A percentile compares a stretch with the other conserved stretches of the same genome.
phyloP scores from a whole-genome alignment of 2,329 filamentous ascomycete species.

The Paraconiothyrium brasiliense region DNA sequence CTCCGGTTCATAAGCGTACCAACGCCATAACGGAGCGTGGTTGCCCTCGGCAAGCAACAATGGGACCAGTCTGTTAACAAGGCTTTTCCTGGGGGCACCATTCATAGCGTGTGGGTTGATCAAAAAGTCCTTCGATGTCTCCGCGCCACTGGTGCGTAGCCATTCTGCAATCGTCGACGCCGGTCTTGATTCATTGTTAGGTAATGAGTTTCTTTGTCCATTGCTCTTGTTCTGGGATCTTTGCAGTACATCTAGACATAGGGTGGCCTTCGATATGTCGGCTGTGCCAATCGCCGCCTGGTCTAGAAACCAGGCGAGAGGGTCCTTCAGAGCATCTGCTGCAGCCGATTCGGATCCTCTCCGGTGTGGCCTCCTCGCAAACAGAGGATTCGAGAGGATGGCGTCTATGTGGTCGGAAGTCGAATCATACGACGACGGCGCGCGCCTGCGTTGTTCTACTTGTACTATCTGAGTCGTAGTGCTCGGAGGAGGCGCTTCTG shows the following conservation, averaged over 20 bases:
- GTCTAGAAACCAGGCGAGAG: conserved; percentile 53
- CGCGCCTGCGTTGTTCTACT: conserved; percentile 19
- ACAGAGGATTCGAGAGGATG: conserved; percentile 61
- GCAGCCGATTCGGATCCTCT: conserved; percentile 38
- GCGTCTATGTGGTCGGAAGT: conserved; percentile 60
- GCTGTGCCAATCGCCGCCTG: conserved; percentile 51
- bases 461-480: conserved; percentile 19
- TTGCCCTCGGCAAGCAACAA: conserved; percentile 36
- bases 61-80: conserved; percentile 32
- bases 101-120: conserved; percentile 20
- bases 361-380: conserved; percentile 48
- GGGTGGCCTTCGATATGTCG: conserved; percentile 47
- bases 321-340: conserved; percentile 44
- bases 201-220: conserved; percentile 10
- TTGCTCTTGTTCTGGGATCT: conserved; percentile 18
- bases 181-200: conserved; percentile 21
- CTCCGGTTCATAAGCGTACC: conserved; percentile 34
- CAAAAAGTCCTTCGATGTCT: conserved; percentile 40
- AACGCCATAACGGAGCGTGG: conserved; percentile 37
- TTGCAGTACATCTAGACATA: conserved; percentile 50
- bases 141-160: conserved; percentile 40
- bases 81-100: conserved; percentile 14
- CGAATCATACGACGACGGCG: conserved; percentile 48
- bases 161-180: conserved; percentile 39
- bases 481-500: conserved; percentile 17